Conservation (phyloP, 1,139 yeast genomes). For the Zygosaccharomyces pseudobailii region DNA sequence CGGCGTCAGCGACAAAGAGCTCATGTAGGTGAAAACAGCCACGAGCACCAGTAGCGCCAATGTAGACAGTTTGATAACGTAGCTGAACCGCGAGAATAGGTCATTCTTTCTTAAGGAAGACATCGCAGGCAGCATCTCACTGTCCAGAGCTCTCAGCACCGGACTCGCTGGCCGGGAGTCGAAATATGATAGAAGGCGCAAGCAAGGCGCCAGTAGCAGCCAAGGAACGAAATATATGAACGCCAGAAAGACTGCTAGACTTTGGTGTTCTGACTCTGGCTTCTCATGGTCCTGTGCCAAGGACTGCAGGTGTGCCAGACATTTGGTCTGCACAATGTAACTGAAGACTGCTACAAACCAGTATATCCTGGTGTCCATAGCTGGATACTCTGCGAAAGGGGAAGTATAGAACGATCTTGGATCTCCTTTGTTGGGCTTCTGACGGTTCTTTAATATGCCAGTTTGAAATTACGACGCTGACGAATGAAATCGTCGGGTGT, state of each 20-base stretch:
- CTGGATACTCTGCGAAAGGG: background rate
- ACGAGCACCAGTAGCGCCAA: slow-evolving; percentile 10
- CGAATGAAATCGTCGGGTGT: slow-evolving; percentile 1
- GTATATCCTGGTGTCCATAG: slow-evolving; percentile 12
- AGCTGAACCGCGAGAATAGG: slow-evolving; percentile 1
- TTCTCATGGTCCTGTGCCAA: slow-evolving; percentile 7
- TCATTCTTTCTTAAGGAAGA: background rate
- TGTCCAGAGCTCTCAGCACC: background rate
- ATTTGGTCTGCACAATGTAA: slow-evolving; percentile 14
- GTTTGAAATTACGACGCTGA: background rate
- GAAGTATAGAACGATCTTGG: background rate
- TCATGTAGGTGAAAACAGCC: slow-evolving; percentile 12
- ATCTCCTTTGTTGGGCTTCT: background rate
- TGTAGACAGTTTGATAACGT: slow-evolving; percentile 7
- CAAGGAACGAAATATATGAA: slow-evolving; percentile 12
- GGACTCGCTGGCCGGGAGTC: background rate
- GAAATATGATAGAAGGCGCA: slow-evolving; percentile 1
- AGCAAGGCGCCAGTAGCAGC: slow-evolving; percentile 9
- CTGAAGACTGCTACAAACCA: slow-evolving; percentile 16
- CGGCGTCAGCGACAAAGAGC: slow-evolving; percentile 16
- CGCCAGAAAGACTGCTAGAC: slow-evolving; percentile 7
- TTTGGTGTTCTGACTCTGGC: slow-evolving; percentile 8
- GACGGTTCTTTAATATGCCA: background rate
- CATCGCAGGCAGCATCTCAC: background rate
- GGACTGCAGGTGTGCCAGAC: slow-evolving; percentile 11